Percentiles rank a stretch among this genome's conserved stretches.
phyloP scores from a whole-genome alignment of 441 rosid species.

The Populus hybrid region DNA sequence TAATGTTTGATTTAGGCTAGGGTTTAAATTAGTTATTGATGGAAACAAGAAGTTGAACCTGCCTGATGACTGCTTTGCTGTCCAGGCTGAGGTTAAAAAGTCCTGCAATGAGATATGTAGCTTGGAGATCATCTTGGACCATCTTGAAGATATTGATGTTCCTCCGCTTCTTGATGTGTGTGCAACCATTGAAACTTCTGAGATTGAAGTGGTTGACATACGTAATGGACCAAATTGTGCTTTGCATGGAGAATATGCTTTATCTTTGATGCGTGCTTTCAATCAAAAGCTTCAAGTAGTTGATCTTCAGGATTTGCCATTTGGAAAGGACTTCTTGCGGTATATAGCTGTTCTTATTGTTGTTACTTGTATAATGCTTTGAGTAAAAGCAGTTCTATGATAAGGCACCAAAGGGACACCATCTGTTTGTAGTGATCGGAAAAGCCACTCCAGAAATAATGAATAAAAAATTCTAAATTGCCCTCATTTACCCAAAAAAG shows the following conservation, averaged over 20 bases:
- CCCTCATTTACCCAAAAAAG: neutral
- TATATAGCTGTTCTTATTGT: slow-evolving; percentile 24
- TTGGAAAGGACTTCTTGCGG: slow-evolving; percentile 72
- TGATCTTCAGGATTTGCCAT: slow-evolving; percentile 52
- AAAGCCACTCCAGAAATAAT: neutral
- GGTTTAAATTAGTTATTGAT: slow-evolving; percentile 11
- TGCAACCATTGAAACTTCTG: slow-evolving; percentile 49
- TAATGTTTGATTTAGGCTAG: neutral
- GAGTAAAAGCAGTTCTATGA: neutral
- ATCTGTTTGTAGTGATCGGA: neutral
- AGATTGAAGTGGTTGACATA: slow-evolving; percentile 72
- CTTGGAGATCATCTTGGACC: slow-evolving; percentile 49
- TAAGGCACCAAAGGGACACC: neutral
- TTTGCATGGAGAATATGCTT: slow-evolving; percentile 53
- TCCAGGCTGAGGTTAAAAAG: slow-evolving; percentile 60
- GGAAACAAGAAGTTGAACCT: neutral
- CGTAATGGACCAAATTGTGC: slow-evolving; percentile 50
- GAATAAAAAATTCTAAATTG: neutral
- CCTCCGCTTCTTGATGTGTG: slow-evolving; percentile 68
- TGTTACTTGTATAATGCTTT: slow-evolving; percentile 5
- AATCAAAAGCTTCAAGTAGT: slow-evolving; percentile 57
- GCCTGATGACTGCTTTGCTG: slow-evolving; percentile 15
- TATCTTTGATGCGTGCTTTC: slow-evolving; percentile 59
- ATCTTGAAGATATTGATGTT: too few species aligned
- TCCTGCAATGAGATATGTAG: slow-evolving; percentile 44